Conservation (phyloP, 1,139 yeast genomes). For the Geotrichum carabidarum region DNA sequence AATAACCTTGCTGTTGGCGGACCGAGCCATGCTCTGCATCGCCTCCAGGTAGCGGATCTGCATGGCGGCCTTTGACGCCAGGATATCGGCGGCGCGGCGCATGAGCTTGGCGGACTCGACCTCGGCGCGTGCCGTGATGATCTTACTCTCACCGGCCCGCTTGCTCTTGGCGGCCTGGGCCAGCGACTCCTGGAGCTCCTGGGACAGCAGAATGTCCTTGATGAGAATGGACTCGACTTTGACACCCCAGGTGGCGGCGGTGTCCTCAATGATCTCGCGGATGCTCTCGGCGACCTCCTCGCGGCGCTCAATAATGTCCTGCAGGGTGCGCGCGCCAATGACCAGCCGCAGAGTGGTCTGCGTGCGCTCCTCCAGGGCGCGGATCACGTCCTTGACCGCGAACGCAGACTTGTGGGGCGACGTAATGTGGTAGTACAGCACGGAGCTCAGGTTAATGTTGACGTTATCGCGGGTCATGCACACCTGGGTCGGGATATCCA, state of each 20-base stretch:
- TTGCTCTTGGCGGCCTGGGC: slow-evolving; percentile 75
- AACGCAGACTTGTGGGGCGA: slow-evolving; percentile 67
- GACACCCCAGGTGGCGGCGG: slow-evolving; percentile 72
- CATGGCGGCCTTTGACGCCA: slow-evolving; percentile 73
- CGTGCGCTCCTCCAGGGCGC: slow-evolving; percentile 64
- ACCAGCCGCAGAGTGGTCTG: slow-evolving; percentile 74
- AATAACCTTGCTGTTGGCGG: slow-evolving; percentile 60
- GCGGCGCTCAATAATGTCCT: slow-evolving; percentile 70
- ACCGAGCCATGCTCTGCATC: slow-evolving; percentile 68
- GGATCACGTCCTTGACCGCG: slow-evolving; percentile 52
- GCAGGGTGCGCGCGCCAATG: slow-evolving; percentile 60
- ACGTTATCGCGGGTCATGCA: slow-evolving; percentile 72
- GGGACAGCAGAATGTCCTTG: slow-evolving; percentile 59
- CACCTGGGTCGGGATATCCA: slow-evolving; percentile 62
- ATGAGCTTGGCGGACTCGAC: slow-evolving; percentile 71
- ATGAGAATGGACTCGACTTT: slow-evolving; percentile 63
- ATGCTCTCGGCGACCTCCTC: slow-evolving; percentile 68
- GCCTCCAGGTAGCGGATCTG: slow-evolving; percentile 76
- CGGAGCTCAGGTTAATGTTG: slow-evolving; percentile 56
- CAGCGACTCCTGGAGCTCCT: slow-evolving; percentile 55
- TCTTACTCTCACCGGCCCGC: slow-evolving; percentile 73
- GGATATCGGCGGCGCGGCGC: slow-evolving; percentile 75
- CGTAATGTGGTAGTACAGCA: slow-evolving; percentile 60
- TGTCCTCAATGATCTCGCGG: slow-evolving; percentile 56
- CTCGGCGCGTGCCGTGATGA: slow-evolving; percentile 70